Evolutionary conservation across 2,329 filamentous ascomycete genomes (phyloP).

Genomic region (Alternaria novae-zelandiae): DNA sequence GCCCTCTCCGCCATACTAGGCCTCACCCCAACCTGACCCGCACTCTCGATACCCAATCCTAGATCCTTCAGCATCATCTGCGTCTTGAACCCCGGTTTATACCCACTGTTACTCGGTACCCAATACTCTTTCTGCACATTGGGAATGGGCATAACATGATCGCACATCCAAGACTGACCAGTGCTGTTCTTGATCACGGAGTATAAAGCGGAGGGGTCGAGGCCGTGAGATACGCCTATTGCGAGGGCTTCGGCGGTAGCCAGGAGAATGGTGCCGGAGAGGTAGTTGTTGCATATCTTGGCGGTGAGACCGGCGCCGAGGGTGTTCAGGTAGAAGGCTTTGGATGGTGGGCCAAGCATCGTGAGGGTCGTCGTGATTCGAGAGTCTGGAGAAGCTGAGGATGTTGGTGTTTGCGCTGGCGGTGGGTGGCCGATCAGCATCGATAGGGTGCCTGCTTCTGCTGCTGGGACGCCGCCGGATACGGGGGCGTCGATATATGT

Average conservation of each 20-base stretch:
- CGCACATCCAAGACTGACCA: slow-evolving; percentile 44
- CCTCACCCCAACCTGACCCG: slow-evolving; percentile 31
- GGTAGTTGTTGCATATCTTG: slow-evolving; percentile 46
- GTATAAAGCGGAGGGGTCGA: slow-evolving; percentile 37
- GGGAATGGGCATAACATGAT: slow-evolving; percentile 43
- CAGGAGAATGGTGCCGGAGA: slow-evolving; percentile 39
- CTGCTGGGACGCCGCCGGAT: slow-evolving; percentile 43
- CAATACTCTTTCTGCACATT: slow-evolving; percentile 36
- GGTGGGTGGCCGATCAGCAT: slow-evolving; percentile 36
- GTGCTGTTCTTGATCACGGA: slow-evolving; percentile 39
- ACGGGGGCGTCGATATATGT: slow-evolving; percentile 42
- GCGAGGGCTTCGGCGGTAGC: slow-evolving; percentile 43
- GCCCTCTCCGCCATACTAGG: slow-evolving; percentile 39
- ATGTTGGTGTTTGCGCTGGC: slow-evolving; percentile 7
- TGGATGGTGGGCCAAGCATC: slow-evolving; percentile 34
- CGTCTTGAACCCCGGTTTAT: slow-evolving; percentile 42
- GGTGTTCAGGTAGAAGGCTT: slow-evolving; percentile 37
- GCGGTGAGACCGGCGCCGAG: slow-evolving; percentile 41
- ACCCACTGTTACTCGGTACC: slow-evolving; percentile 43
- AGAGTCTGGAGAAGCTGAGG: slow-evolving; percentile 1
- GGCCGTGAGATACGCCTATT: slow-evolving; percentile 37
- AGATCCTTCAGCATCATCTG: slow-evolving; percentile 47
- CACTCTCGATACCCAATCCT: slow-evolving; percentile 36
- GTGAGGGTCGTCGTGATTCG: slow-evolving; percentile 15
- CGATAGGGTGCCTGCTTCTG: slow-evolving; percentile 31